Percentiles rank a stretch among this genome's conserved stretches.
Evolutionary conservation across 2,329 filamentous ascomycete species (phyloP).

Genomic region (Pseudogymnoascus sp.): DNA sequence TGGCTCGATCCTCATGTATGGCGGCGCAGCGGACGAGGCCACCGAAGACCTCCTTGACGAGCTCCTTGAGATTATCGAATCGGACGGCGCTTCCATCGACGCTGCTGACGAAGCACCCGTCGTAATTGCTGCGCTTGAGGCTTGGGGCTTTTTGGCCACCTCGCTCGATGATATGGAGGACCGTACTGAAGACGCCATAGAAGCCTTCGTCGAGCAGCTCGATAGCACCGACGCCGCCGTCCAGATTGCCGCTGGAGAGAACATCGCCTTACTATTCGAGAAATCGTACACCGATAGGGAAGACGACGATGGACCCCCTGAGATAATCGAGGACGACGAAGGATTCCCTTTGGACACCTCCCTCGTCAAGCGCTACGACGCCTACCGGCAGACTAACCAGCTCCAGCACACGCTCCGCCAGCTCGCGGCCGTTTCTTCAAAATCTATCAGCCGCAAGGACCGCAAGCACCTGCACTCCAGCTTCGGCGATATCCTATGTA

Average conservation of each 20-base stretch:
- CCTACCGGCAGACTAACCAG: conserved; percentile 55
- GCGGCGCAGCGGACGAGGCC: conserved; percentile 54
- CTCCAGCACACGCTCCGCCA: conserved; percentile 50
- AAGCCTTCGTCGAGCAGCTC: conserved; percentile 63
- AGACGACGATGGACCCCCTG: conserved; percentile 37
- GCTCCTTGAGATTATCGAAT: conserved; percentile 58
- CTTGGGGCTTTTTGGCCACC: conserved; percentile 62
- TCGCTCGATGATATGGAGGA: conserved; percentile 57
- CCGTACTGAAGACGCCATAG: conserved; percentile 54
- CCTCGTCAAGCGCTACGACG: conserved; percentile 56
- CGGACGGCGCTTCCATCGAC: conserved; percentile 56
- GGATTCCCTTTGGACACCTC: conserved; percentile 30
- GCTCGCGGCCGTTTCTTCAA: conserved; percentile 52
- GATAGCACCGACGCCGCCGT: conserved; percentile 53
- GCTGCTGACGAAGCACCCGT: conserved; percentile 53
- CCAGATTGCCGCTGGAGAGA: conserved; percentile 62
- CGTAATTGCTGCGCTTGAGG: conserved; percentile 57
- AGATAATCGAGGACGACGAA: conserved; percentile 29
- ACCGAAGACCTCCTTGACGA: conserved; percentile 57
- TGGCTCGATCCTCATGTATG: conserved; percentile 54
- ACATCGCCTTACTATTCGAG: conserved; percentile 64
- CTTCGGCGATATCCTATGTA: conserved; percentile 58
- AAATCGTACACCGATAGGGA: conserved; percentile 45
- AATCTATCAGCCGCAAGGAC: conserved; percentile 57
- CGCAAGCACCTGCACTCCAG: conserved; percentile 57